These are phyloP conservation scores for Aspergillus niger DNA, from an alignment of 2,329 filamentous ascomycete genomes.

Conservation along the genomic window DNA sequence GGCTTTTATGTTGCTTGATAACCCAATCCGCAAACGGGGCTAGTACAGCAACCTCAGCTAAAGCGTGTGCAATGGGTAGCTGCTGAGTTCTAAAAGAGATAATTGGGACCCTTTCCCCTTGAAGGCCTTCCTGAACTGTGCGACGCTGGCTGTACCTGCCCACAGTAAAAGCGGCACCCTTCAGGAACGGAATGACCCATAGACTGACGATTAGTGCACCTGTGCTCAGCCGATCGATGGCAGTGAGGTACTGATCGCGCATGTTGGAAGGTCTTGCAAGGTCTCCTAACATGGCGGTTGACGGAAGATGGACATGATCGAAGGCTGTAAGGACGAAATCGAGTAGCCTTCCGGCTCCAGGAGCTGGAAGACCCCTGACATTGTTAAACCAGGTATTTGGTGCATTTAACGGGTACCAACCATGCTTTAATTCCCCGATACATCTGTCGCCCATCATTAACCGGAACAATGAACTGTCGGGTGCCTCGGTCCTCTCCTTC, in stretches of 20 bases:
- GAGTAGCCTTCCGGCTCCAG: conserved; percentile 13
- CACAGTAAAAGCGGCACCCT: conserved; percentile 21
- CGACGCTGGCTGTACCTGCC: conserved; percentile 23
- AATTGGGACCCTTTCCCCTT: conserved; percentile 17
- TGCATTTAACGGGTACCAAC: background rate
- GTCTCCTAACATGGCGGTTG: conserved; percentile 19
- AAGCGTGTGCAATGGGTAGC: conserved; percentile 23
- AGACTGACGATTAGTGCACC: conserved; percentile 20
- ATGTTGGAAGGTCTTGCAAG: conserved; percentile 14
- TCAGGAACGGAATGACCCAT: conserved; percentile 21
- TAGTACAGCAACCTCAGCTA: conserved; percentile 24
- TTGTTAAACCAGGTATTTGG: background rate
- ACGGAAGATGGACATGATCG: conserved; percentile 19
- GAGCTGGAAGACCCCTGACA: background rate
- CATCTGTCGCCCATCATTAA: conserved; percentile 23
- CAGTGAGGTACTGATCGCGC: conserved; percentile 13
- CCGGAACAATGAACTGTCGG: conserved; percentile 20
- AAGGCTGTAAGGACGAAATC: conserved; percentile 25
- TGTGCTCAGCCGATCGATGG: conserved; percentile 17
- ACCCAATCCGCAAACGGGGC: conserved; percentile 16
- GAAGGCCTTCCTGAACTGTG: conserved; percentile 14
- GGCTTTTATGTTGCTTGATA: background rate
- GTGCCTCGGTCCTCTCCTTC: conserved; percentile 22
- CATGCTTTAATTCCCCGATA: conserved; percentile 12
- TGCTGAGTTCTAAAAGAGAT: conserved; percentile 28